These are phyloP conservation scores for Calonectria pteridis DNA, from an alignment of 2,329 filamentous ascomycete genomes.

Conservation along the genomic window DNA sequence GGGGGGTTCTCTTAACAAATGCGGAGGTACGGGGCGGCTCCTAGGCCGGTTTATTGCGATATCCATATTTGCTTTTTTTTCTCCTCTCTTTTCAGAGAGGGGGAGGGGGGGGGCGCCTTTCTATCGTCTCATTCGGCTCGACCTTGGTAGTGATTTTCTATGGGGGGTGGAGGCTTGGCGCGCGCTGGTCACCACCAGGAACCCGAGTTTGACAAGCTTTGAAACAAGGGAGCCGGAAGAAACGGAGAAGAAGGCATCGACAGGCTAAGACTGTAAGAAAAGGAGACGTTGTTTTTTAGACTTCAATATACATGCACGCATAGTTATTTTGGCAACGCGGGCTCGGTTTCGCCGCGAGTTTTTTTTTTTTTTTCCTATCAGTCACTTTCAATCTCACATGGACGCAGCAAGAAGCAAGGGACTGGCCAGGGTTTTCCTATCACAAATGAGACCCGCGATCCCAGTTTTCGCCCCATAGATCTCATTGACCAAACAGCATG, in stretches of 20 bases:
- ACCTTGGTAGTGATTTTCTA: neutral
- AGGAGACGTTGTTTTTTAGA: neutral
- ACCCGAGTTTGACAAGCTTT: neutral
- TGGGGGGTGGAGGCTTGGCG: constrained; percentile 1
- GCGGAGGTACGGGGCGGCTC: constrained; percentile 35
- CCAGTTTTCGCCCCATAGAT: constrained; percentile 1
- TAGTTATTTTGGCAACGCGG: neutral
- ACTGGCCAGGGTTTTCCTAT: neutral
- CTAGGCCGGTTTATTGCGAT: constrained; percentile 31
- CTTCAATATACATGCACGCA: neutral
- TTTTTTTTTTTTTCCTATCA: neutral
- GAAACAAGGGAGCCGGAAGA: constrained; percentile 3
- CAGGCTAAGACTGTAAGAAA: neutral
- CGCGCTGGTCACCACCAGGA: neutral
- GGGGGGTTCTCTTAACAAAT: constrained; percentile 24
- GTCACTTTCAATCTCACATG: constrained; percentile 8
- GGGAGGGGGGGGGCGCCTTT: neutral
- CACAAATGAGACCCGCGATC: constrained; percentile 4
- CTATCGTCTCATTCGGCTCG: constrained; percentile 6
- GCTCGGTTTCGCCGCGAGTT: neutral
- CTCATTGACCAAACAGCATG: constrained; percentile 1
- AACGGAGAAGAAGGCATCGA: neutral
- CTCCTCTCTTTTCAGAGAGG: neutral
- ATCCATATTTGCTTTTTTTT: constrained; percentile 28
- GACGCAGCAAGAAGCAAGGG: neutral